Evolutionary conservation across 2,329 filamentous ascomycete species (phyloP).

Genomic region (Aspergillus cejpii): DNA sequence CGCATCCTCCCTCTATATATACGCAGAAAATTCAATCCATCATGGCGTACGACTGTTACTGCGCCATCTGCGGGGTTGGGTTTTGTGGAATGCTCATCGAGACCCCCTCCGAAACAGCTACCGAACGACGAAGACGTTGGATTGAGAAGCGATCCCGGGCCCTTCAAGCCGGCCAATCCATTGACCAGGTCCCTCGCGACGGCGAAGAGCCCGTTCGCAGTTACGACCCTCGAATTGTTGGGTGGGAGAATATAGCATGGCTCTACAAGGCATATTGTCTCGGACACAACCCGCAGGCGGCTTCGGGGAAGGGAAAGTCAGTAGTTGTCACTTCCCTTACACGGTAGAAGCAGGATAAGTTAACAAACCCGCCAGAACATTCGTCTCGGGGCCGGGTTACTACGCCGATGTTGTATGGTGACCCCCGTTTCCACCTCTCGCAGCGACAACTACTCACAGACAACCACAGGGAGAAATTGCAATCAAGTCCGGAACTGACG

Average conservation of each 20-base stretch:
- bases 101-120: conserved; percentile 12
- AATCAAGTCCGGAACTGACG: conserved; percentile 11
- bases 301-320: conserved; percentile 12
- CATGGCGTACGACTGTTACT: conserved; percentile 23
- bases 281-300: conserved; percentile 5
- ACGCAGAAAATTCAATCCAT: neutral
- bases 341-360: neutral
- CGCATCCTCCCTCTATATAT: neutral
- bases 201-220: conserved; percentile 13
- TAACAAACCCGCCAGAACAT: conserved; percentile 9
- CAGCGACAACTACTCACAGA: conserved; percentile 5
- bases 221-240: conserved; percentile 18
- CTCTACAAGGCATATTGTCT: conserved; percentile 18
- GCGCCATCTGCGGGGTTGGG: conserved; percentile 18
- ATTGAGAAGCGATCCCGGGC: conserved; percentile 15
- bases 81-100: conserved; percentile 20
- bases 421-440: neutral
- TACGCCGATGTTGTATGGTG: conserved; percentile 17
- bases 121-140: conserved; percentile 15
- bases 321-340: neutral
- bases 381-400: conserved; percentile 17
- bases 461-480: conserved; percentile 15
- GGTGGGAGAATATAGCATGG: conserved; percentile 14
- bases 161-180: conserved; percentile 6
- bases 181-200: conserved; percentile 4